Evolutionary conservation across 805 yeast species (phyloP).

Genomic region (Alloascoidea hylecoeti): DNA sequence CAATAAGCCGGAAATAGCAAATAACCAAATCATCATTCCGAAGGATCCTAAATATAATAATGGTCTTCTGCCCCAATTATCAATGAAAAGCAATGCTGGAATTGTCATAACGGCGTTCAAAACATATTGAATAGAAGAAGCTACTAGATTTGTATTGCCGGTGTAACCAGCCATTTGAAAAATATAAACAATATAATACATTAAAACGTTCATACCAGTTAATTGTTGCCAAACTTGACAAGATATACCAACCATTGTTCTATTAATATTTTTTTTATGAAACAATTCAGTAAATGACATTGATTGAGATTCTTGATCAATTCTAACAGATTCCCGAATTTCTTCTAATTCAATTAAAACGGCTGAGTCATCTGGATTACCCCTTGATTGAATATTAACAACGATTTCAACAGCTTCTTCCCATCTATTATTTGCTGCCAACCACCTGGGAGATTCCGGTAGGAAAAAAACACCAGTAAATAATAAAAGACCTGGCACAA

Average conservation of each 20-base stretch:
- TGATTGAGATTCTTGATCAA: slow-evolving; percentile 33
- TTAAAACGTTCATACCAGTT: slow-evolving; percentile 55
- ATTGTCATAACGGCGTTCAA: slow-evolving; percentile 40
- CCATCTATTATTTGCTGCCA: slow-evolving; percentile 8
- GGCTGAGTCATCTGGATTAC: slow-evolving; percentile 19
- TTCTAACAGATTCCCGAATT: slow-evolving; percentile 38
- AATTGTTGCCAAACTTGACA: slow-evolving; percentile 51
- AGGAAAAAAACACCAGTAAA: slow-evolving; percentile 23
- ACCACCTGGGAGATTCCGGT: slow-evolving; percentile 10
- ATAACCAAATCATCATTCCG: slow-evolving; percentile 12
- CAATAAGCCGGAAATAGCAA: slow-evolving; percentile 25
- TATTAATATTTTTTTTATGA: slow-evolving; percentile 28
- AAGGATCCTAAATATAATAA: slow-evolving; percentile 27
- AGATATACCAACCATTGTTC: slow-evolving; percentile 36
- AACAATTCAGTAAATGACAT: slow-evolving; percentile 36
- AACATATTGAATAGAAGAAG: slow-evolving; percentile 47
- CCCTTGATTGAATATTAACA: slow-evolving; percentile 13
- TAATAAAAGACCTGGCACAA: slow-evolving; percentile 35
- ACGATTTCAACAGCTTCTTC: slow-evolving; percentile 24
- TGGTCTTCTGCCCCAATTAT: slow-evolving; percentile 29
- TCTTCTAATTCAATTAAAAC: slow-evolving; percentile 45
- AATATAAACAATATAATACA: slow-evolving; percentile 54
- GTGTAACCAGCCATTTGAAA: slow-evolving; percentile 50
- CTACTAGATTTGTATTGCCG: slow-evolving; percentile 33
- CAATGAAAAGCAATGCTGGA: slow-evolving; percentile 33